Evolutionary conservation across 805 yeast genomes (phyloP).

Genomic region (Saccharomycopsis vini): DNA sequence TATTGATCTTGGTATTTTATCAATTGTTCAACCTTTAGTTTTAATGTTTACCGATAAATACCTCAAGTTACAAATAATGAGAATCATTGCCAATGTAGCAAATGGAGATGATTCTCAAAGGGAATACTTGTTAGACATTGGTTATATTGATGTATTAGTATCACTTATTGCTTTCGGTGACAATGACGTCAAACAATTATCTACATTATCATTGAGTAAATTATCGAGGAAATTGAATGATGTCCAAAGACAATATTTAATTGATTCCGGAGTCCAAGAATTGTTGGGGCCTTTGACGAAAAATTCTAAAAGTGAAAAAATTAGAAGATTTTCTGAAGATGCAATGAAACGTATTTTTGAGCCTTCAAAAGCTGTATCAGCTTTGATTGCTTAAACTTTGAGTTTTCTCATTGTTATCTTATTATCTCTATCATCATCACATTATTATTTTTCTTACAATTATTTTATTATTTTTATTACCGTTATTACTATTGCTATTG

Average conservation of each 20-base stretch:
- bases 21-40: slow-evolving; percentile 16
- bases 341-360: slow-evolving; percentile 13
- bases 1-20: slow-evolving; percentile 13
- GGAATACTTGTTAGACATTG: slow-evolving; percentile 11
- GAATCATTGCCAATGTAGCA: slow-evolving; percentile 14
- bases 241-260: slow-evolving; percentile 16
- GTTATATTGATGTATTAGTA: slow-evolving; percentile 18
- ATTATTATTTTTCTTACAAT: too few species aligned
- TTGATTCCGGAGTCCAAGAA: slow-evolving; percentile 18
- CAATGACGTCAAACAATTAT: slow-evolving; percentile 14
- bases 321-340: slow-evolving; percentile 12
- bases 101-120: slow-evolving; percentile 12
- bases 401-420: too few species aligned
- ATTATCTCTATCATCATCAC: too few species aligned
- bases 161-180: slow-evolving; percentile 19
- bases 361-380: too few species aligned
- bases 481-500: too few species aligned
- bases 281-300: slow-evolving; percentile 11
- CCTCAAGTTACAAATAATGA: slow-evolving; percentile 16
- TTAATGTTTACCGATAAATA: slow-evolving; percentile 16
- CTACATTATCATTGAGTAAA: slow-evolving; percentile 15
- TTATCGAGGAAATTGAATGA: slow-evolving; percentile 14
- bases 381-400: too few species aligned
- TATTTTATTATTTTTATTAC: too few species aligned
- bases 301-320: slow-evolving; percentile 3